phyloP scores from a whole-genome alignment of 345 rosid genomes.

The Eucalyptus erythrocorys region DNA sequence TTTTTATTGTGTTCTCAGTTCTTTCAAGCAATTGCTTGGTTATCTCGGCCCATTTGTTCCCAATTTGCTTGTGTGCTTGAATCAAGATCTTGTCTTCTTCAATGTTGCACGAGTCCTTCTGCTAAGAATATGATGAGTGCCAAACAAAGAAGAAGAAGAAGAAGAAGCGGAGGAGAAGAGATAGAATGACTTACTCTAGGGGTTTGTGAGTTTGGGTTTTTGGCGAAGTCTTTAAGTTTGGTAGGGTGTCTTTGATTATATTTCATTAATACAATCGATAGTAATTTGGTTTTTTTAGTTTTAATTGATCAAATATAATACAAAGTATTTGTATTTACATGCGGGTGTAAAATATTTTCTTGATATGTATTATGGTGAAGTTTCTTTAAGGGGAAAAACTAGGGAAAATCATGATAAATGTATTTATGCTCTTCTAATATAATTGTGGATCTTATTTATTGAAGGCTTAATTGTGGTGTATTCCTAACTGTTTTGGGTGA shows the following conservation, averaged over 20 bases:
- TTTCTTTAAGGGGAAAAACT: background rate
- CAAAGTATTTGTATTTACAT: background rate
- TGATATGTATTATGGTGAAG: background rate
- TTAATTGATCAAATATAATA: background rate
- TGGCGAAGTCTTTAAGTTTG: too few species aligned
- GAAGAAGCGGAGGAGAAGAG: background rate
- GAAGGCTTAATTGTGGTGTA: background rate
- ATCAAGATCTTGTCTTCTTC: background rate
- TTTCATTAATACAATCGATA: too few species aligned
- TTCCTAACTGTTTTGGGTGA: background rate
- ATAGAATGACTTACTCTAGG: too few species aligned
- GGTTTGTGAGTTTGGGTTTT: too few species aligned
- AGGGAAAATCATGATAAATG: background rate
- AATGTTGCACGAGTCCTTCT: background rate
- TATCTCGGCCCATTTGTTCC: background rate
- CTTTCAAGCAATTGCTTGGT: background rate
- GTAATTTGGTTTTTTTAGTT: background rate
- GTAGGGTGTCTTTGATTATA: too few species aligned
- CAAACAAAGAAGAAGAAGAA: background rate
- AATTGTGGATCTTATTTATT: background rate
- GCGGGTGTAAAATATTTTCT: background rate
- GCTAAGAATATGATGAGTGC: background rate
- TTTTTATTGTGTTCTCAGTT: background rate
- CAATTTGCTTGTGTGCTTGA: background rate
- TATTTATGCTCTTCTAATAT: background rate